Percentiles rank a stretch among this genome's conserved stretches.
Conservation (phyloP, 2,329 filamentous ascomycete species). For the Clonostachys byssicola region DNA sequence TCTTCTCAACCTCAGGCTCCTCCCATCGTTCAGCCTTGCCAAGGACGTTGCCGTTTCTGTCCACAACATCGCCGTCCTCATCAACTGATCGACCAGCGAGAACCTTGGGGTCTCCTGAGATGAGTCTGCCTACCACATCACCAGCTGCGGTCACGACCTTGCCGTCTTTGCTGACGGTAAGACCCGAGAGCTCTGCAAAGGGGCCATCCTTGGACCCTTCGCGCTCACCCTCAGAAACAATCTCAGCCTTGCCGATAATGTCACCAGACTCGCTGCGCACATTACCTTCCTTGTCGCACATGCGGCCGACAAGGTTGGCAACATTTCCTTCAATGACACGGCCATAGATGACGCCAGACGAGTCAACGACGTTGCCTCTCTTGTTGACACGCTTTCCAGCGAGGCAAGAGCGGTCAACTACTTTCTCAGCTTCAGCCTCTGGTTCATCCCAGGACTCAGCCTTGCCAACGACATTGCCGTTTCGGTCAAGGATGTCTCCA, state of each 20-base stretch:
- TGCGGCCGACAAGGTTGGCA: slow-evolving; percentile 60
- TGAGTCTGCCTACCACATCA: slow-evolving; percentile 68
- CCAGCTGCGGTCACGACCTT: slow-evolving; percentile 63
- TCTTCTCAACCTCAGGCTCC: slow-evolving; percentile 47
- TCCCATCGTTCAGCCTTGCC: slow-evolving; percentile 58
- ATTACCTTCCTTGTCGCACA: slow-evolving; percentile 68
- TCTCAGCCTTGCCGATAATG: slow-evolving; percentile 62
- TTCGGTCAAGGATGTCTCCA: slow-evolving; percentile 63
- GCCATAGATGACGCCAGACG: slow-evolving; percentile 51
- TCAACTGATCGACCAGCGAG: slow-evolving; percentile 73
- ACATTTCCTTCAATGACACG: slow-evolving; percentile 64
- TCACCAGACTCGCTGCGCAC: slow-evolving; percentile 71
- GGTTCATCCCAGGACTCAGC: slow-evolving; percentile 58
- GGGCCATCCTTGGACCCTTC: slow-evolving; percentile 61
- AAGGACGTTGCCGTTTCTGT: slow-evolving; percentile 63
- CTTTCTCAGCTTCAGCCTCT: slow-evolving; percentile 41
- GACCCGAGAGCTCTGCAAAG: slow-evolving; percentile 62
- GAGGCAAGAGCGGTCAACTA: slow-evolving; percentile 54
- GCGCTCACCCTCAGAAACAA: slow-evolving; percentile 64
- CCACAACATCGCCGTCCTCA: slow-evolving; percentile 77
- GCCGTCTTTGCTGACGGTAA: slow-evolving; percentile 65
- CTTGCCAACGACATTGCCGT: slow-evolving; percentile 63
- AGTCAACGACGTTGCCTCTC: slow-evolving; percentile 58
- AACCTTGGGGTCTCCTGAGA: slow-evolving; percentile 66
- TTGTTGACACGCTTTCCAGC: slow-evolving; percentile 72